These are phyloP conservation scores for Entoloma clypeatum DNA, from an alignment of 1,284 basidiomycete species.

Conservation along the genomic window DNA sequence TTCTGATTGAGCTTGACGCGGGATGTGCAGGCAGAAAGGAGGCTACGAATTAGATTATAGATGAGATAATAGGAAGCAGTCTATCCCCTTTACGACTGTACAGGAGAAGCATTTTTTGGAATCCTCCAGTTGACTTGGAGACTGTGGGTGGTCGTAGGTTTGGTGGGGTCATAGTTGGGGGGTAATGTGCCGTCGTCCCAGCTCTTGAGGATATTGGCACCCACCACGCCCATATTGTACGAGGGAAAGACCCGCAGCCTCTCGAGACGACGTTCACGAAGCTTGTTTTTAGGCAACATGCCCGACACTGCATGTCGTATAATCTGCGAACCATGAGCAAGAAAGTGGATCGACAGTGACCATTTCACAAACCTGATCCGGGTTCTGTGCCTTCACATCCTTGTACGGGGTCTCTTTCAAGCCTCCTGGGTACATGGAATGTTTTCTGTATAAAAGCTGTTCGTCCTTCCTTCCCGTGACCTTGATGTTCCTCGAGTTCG, in stretches of 20 bases:
- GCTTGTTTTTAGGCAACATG: conserved; percentile 95
- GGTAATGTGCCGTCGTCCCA: conserved; percentile 74
- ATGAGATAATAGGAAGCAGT: conserved; percentile 10
- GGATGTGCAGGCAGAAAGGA: no score
- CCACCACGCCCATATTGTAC: conserved; percentile 64
- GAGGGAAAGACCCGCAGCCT: conserved; percentile 84
- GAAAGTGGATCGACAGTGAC: conserved; percentile 7
- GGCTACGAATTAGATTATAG: no score
- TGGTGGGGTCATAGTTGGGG: conserved; percentile 43
- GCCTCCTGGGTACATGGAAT: conserved; percentile 93
- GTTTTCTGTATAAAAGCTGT: conserved; percentile 86
- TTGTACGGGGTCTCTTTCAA: conserved; percentile 87
- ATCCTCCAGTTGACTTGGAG: conserved; percentile 28
- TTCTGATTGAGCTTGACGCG: no score
- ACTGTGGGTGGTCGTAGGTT: conserved; percentile 33
- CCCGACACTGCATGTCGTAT: conserved; percentile 93
- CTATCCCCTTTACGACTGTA: conserved; percentile 11
- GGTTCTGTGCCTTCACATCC: conserved; percentile 79
- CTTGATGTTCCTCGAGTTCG: conserved; percentile 80
- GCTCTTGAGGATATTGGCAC: conserved; percentile 64
- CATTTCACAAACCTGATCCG: conserved; percentile 76
- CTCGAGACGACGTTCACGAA: conserved; percentile 81
- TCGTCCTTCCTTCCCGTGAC: conserved; percentile 90
- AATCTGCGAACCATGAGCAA: conserved; percentile 52
- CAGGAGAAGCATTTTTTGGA: conserved; percentile 1